These are phyloP conservation scores for Puccinia horiana DNA, from an alignment of 1,284 basidiomycete species.

Conservation along the genomic window DNA sequence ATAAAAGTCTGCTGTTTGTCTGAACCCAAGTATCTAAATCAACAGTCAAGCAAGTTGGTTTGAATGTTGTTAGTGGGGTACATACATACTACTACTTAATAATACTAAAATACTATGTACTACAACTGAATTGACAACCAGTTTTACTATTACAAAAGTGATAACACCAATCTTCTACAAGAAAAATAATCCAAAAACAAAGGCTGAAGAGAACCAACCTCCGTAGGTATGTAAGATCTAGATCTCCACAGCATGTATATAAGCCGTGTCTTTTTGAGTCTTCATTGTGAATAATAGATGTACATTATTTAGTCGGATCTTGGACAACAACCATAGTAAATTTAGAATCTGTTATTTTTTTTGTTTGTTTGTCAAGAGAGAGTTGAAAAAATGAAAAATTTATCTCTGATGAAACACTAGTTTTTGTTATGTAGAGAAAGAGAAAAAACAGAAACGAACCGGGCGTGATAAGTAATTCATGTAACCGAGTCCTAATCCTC, in stretches of 20 bases:
- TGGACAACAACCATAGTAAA: conserved; percentile 44
- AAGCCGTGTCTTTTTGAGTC: too few species aligned
- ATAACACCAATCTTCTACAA: too few species aligned
- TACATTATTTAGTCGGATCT: conserved; percentile 33
- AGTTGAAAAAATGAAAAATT: neutral
- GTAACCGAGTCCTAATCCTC: conserved; percentile 82
- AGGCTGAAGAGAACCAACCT: neutral
- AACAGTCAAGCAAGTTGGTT: too few species aligned
- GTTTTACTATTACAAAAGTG: too few species aligned
- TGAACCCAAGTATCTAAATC: too few species aligned
- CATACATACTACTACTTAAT: too few species aligned
- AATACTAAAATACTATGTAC: too few species aligned
- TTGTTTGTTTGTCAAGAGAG: neutral
- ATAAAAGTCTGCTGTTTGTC: too few species aligned
- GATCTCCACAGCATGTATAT: neutral
- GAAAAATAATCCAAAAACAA: too few species aligned
- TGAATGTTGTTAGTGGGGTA: too few species aligned
- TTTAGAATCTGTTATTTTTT: conserved; percentile 8
- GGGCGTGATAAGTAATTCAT: conserved; percentile 91
- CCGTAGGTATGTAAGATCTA: neutral
- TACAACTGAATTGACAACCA: too few species aligned
- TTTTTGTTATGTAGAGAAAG: too few species aligned
- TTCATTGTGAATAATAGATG: neutral
- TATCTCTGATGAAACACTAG: neutral
- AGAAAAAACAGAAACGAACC: conserved; percentile 63